These are phyloP conservation scores for Oryza punctata DNA, from an alignment of 176 grass and related monocot genomes.

Conservation along the genomic window DNA sequence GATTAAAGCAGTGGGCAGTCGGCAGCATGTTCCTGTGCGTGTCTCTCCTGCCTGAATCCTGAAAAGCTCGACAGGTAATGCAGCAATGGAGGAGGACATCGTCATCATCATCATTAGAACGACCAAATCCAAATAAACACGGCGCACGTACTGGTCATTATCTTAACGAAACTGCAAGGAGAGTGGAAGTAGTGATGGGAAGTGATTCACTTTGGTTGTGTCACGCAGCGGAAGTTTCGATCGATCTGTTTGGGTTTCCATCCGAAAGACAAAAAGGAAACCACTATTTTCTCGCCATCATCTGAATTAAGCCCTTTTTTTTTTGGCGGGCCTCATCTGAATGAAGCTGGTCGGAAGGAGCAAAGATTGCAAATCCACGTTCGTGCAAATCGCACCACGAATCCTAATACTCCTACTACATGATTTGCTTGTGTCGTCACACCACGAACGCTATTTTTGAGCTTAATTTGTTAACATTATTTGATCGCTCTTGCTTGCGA, in stretches of 20 bases:
- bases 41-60: not conserved
- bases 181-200: not conserved
- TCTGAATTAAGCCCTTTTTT: not conserved
- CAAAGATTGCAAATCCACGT: not conserved
- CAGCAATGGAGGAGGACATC: not conserved
- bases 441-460: not conserved
- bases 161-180: not conserved
- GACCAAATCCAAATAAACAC: not conserved
- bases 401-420: no score
- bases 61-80: not conserved
- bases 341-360: not conserved
- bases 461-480: not conserved
- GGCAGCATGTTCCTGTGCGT: slow-evolving; percentile 21
- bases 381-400: not conserved
- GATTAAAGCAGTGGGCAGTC: not conserved
- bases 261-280: not conserved
- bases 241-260: not conserved
- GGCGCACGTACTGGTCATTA: not conserved
- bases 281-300: not conserved
- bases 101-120: slow-evolving; percentile 17
- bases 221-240: slow-evolving; percentile 20
- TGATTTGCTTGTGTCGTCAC: not conserved
- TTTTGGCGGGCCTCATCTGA: not conserved
- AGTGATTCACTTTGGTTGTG: not conserved
- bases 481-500: not conserved